Percentiles rank a stretch among this genome's conserved stretches.
These are phyloP conservation scores for Phytophthora colocasiae DNA, from an alignment of 352 stramenopile species.

Conservation along the genomic window DNA sequence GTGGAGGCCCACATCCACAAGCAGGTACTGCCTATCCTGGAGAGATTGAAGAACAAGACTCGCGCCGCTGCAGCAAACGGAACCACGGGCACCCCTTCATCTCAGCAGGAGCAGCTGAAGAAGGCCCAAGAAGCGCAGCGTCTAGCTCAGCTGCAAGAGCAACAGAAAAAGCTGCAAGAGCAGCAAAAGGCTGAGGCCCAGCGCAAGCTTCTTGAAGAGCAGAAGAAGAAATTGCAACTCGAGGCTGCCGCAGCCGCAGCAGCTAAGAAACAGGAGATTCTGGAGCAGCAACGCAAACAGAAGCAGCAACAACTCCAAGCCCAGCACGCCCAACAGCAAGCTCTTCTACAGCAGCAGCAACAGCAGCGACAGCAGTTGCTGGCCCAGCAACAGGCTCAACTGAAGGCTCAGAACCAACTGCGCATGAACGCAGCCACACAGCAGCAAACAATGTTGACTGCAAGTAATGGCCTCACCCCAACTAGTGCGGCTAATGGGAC, in stretches of 20 bases:
- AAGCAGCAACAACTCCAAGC: conserved; percentile 72
- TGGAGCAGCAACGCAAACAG: conserved; percentile 57
- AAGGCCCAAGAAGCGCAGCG: conserved; percentile 73
- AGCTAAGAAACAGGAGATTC: conserved; percentile 68
- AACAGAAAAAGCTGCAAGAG: conserved; percentile 77
- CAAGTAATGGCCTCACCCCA: conserved; percentile 16
- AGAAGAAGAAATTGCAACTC: conserved; percentile 76
- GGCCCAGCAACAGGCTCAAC: conserved; percentile 46
- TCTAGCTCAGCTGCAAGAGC: conserved; percentile 60
- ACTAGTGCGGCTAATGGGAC: conserved; percentile 10
- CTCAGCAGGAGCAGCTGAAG: conserved; percentile 66
- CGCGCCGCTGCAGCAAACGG: conserved; percentile 27
- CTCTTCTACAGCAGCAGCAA: conserved; percentile 56
- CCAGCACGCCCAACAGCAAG: conserved; percentile 61
- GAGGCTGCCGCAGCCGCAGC: conserved; percentile 59
- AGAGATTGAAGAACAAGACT: conserved; percentile 79
- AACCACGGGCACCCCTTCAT: conserved; percentile 23
- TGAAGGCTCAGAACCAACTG: conserved; percentile 58
- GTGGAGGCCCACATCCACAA: conserved; percentile 87
- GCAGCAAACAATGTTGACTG: conserved; percentile 24
- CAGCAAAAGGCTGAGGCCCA: conserved; percentile 70
- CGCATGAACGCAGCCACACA: conserved; percentile 34
- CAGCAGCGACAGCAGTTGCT: conserved; percentile 48
- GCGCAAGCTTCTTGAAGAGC: conserved; percentile 70
- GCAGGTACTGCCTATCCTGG: conserved; percentile 81